Conservation (phyloP, 169 alveolate species). For the Plasmodium adleri region DNA sequence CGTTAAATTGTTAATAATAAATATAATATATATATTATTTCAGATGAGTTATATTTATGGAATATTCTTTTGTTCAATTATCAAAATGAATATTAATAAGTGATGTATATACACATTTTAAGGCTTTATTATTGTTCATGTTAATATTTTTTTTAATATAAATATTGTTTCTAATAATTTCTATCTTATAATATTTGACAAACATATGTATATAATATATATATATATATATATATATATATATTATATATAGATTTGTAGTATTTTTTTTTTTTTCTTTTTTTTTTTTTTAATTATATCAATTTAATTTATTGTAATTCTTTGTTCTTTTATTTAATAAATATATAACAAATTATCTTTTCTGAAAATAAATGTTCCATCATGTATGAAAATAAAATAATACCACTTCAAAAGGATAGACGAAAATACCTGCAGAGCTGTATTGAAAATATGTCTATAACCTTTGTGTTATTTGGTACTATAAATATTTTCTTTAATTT, state of each 20-base stretch:
- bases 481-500: slow-evolving; percentile 22
- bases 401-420: slow-evolving; percentile 21
- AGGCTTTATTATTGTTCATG: too few relatives aligned
- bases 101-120: too few relatives aligned
- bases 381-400: slow-evolving; percentile 45
- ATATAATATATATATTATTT: too few relatives aligned
- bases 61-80: too few relatives aligned
- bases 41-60: too few relatives aligned
- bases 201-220: neutral
- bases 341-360: slow-evolving; percentile 32
- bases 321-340: slow-evolving; percentile 9
- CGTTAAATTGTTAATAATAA: too few relatives aligned
- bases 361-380: slow-evolving; percentile 4
- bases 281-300: neutral
- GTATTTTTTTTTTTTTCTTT: neutral
- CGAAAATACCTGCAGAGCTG: slow-evolving; percentile 25
- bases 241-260: neutral
- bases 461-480: slow-evolving; percentile 49
- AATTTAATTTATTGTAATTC: slow-evolving; percentile 9
- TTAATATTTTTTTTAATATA: too few relatives aligned
- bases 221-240: slow-evolving; percentile 2
- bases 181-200: too few relatives aligned
- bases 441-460: slow-evolving; percentile 59
- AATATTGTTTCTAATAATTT: too few relatives aligned
- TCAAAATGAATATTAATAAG: too few relatives aligned